A percentile compares a stretch with the other conserved stretches of the same genome.
phyloP scores from a whole-genome alignment of 352 stramenopile genomes.

The Globisporangium parvum region DNA sequence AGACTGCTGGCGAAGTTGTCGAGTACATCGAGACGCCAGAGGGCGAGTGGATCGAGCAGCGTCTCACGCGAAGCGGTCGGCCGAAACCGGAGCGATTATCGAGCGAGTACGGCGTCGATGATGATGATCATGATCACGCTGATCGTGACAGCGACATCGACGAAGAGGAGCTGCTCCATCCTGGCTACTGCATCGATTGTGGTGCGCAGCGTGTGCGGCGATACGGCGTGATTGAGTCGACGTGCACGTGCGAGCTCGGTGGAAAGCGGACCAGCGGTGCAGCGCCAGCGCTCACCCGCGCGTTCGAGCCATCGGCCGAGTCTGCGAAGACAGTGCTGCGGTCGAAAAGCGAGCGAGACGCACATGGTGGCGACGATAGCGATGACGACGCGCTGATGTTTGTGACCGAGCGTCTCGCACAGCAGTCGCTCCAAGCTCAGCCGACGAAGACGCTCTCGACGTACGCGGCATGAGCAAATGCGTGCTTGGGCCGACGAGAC shows the following conservation, averaged over 20 bases:
- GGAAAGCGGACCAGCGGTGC: background rate
- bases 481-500: background rate
- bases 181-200: constrained; percentile 33
- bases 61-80: constrained; percentile 2
- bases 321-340: background rate
- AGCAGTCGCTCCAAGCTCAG: constrained; percentile 11
- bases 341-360: background rate
- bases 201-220: constrained; percentile 40
- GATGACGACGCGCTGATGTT: constrained; percentile 22
- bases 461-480: background rate
- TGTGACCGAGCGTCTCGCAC: constrained; percentile 25
- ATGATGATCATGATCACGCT: constrained; percentile 17
- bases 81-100: background rate
- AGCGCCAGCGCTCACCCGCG: background rate
- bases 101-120: constrained; percentile 2
- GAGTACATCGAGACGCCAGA: constrained; percentile 57
- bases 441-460: background rate
- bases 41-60: constrained; percentile 57
- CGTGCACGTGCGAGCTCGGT: constrained; percentile 33
- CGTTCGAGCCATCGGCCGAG: background rate
- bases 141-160: constrained; percentile 1
- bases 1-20: constrained; percentile 34
- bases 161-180: constrained; percentile 12
- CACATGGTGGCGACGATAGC: background rate
- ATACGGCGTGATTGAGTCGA: constrained; percentile 31